Percentiles rank a stretch among this genome's conserved stretches.
Conservation (phyloP, 495 filamentous ascomycete species). For the Glarea lozoyensis region DNA sequence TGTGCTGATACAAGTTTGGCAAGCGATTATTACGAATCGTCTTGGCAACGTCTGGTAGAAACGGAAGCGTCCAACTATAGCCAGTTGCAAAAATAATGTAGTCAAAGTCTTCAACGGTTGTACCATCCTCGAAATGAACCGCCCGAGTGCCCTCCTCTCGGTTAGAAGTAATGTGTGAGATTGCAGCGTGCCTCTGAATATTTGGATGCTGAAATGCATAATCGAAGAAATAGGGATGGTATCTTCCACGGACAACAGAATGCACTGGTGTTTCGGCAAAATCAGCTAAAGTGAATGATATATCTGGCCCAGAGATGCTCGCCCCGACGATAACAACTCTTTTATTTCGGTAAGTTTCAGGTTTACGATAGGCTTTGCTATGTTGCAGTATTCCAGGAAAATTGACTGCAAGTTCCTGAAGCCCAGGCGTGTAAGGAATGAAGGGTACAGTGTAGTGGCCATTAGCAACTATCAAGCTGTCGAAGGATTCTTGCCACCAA, state of each 20-base stretch:
- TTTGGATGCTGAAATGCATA: slow-evolving; percentile 42
- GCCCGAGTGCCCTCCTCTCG: slow-evolving; percentile 30
- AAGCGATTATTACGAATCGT: slow-evolving; percentile 45
- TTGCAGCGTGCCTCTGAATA: slow-evolving; percentile 25
- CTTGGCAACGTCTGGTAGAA: slow-evolving; percentile 37
- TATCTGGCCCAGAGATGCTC: slow-evolving; percentile 68
- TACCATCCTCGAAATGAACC: slow-evolving; percentile 41
- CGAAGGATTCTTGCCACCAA: slow-evolving; percentile 49
- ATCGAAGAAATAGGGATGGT: neutral
- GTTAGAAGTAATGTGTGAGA: too few species aligned
- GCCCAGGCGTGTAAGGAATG: slow-evolving; percentile 54
- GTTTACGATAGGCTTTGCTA: slow-evolving; percentile 43
- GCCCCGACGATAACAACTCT: slow-evolving; percentile 59
- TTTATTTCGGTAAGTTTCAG: slow-evolving; percentile 26
- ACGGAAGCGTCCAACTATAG: slow-evolving; percentile 47
- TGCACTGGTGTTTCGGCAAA: slow-evolving; percentile 22
- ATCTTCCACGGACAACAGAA: slow-evolving; percentile 24
- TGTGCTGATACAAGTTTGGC: slow-evolving; percentile 46
- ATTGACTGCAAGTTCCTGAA: slow-evolving; percentile 42
- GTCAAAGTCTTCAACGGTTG: slow-evolving; percentile 37
- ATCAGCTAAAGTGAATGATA: slow-evolving; percentile 35
- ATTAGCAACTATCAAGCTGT: slow-evolving; percentile 72
- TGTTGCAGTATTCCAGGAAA: slow-evolving; percentile 64
- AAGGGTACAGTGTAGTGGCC: slow-evolving; percentile 72
- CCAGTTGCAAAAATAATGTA: slow-evolving; percentile 51